phyloP scores from a whole-genome alignment of 257 asterid species.

The Ocimum tenuiflorum region DNA sequence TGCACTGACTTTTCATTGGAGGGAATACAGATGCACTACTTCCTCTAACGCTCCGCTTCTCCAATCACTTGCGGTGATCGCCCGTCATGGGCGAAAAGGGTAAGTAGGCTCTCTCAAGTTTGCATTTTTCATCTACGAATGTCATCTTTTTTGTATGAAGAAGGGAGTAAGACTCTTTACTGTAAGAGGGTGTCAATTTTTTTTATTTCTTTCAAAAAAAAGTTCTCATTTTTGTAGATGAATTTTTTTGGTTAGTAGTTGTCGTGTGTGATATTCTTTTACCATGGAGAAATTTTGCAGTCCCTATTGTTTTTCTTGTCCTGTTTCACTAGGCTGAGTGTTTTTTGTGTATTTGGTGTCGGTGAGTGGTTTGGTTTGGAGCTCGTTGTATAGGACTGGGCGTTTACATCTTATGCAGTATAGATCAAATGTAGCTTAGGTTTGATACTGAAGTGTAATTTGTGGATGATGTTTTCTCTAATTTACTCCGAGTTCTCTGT shows the following conservation, averaged over 20 bases:
- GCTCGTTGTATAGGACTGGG: background rate
- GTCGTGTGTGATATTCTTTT: background rate
- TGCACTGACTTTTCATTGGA: background rate
- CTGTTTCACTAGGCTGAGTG: background rate
- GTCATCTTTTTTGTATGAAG: background rate
- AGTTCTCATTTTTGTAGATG: background rate
- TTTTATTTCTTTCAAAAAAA: background rate
- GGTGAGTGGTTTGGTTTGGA: background rate
- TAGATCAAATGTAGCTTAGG: background rate
- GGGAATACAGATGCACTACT: background rate
- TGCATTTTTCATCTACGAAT: background rate
- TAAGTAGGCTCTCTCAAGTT: slow-evolving; percentile 6
- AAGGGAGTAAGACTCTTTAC: background rate
- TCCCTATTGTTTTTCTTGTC: background rate
- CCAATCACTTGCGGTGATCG: background rate
- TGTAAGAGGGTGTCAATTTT: too few relatives aligned
- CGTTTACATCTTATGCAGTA: background rate
- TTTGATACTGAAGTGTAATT: background rate
- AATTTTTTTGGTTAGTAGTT: background rate
- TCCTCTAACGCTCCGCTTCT: background rate
- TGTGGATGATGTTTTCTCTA: slow-evolving; percentile 1
- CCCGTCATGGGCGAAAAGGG: background rate
- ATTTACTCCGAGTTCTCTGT: background rate
- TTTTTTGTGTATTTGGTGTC: background rate
- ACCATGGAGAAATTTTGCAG: too few relatives aligned